Conservation (phyloP, 352 stramenopile genomes). For the Phytophthora citrophthora region DNA sequence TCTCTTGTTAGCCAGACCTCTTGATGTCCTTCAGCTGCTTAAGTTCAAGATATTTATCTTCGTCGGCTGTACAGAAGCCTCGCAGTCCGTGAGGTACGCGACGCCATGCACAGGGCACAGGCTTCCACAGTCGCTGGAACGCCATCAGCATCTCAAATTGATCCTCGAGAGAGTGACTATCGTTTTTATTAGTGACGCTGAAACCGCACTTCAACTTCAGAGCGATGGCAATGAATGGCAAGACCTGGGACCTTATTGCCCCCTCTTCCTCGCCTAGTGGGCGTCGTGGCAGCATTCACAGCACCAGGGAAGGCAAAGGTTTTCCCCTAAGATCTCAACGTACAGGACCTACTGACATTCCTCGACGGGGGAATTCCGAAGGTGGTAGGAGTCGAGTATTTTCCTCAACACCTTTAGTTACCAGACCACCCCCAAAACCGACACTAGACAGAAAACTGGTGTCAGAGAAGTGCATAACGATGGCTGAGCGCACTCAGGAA, state of each 20-base stretch:
- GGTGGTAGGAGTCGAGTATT: conserved; percentile 24
- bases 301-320: conserved; percentile 6
- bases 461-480: conserved; percentile 48
- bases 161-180: not conserved
- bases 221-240: conserved; percentile 10
- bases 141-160: not conserved
- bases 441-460: conserved; percentile 13
- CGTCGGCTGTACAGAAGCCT: conserved; percentile 38
- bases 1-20: conserved; percentile 40
- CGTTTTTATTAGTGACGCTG: not conserved
- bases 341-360: conserved; percentile 3
- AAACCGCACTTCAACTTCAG: conserved; percentile 30
- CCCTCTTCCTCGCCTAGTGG: conserved; percentile 2
- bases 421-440: conserved; percentile 9
- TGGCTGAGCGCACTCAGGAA: conserved; percentile 39
- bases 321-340: conserved; percentile 7
- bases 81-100: conserved; percentile 3
- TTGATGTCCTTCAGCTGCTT: conserved; percentile 85
- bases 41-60: conserved; percentile 81
- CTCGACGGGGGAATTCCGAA: conserved; percentile 31
- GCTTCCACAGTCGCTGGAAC: conserved; percentile 9
- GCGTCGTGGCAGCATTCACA: not conserved
- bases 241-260: conserved; percentile 20
- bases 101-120: conserved; percentile 16
- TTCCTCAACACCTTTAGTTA: conserved; percentile 13